Evolutionary conservation across 176 grass and related monocot species (phyloP), one percentile per base, ranked within the genome.

Genomic region (Carex cristatella): DNA sequence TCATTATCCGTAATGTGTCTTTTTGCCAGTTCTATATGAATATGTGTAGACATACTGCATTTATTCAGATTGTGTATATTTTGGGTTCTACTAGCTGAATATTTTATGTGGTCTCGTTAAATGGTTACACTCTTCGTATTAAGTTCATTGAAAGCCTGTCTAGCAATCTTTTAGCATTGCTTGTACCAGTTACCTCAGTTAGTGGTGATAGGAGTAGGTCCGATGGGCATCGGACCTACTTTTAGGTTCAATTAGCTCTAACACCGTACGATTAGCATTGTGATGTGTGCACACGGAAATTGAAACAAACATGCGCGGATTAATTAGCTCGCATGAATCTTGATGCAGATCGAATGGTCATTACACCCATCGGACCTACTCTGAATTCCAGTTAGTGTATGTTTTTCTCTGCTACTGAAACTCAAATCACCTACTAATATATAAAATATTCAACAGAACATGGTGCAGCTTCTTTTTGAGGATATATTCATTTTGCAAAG

Each of bases 401-500:
- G 68, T 71, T 71, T 44, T 71, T 44, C 68, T 71, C 37, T 71
- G 14, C 35, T 46, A 4, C 14, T n/a, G 68, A 44, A 44, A n/a
- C 33, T 44, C 15, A 44, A n/a, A n/a, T 42, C 38, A 14, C 6
- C 2, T 71, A 71, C n/a, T n/a, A 44, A 70, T 70, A 42, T 42
- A 42, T 71, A n/a, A 71, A 44, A 44, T 71, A 19, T 71, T 19
- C 59, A 84, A 84, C 48, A 3, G 81, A 91, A 77, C 3, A 92
- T 96, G 94, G 60, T 54, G 2, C 89, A 91, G 14, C 58, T 87
- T 83, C 87, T 93, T 65, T 93, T 96, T 2, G 81, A 93, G 71
- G 89, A 96, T 32, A 84, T 72, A 58, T 96, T 96, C 66, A 4
- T 55, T 9, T 74, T 96, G 53, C 40, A 7, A 5, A 89, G 46